phyloP scores from a whole-genome alignment of 2,329 filamentous ascomycete species.

The Paecilomyces sp. region DNA sequence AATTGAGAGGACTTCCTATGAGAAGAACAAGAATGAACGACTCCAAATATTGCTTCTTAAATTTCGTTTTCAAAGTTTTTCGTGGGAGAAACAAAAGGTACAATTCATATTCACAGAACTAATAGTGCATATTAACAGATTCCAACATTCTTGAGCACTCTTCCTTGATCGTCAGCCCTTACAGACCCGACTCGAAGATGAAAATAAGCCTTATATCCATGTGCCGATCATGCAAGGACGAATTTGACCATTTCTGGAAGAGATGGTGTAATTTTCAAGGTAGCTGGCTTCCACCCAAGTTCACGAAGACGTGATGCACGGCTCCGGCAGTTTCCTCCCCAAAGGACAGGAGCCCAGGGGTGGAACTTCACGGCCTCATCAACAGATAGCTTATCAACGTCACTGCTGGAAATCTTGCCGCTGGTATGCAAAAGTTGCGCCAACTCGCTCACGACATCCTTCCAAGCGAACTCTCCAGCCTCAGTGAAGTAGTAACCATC shows the following conservation, averaged over 20 bases:
- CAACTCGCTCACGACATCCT: not conserved
- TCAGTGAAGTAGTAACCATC: not conserved
- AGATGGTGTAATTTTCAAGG: not conserved
- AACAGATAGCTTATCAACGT: not conserved
- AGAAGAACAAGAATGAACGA: too few species aligned
- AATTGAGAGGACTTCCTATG: too few species aligned
- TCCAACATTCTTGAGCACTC: not conserved
- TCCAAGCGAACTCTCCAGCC: not conserved
- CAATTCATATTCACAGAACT: too few species aligned
- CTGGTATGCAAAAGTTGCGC: not conserved
- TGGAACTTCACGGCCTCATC: not conserved
- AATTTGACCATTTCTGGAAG: not conserved
- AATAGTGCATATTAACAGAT: too few species aligned
- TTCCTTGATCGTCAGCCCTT: not conserved
- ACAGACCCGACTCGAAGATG: not conserved
- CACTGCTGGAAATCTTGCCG: not conserved
- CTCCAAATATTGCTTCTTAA: too few species aligned
- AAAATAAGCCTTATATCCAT: not conserved
- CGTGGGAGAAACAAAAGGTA: too few species aligned
- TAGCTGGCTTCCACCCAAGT: slow-evolving; percentile 13
- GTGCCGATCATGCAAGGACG: not conserved
- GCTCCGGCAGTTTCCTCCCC: slow-evolving; percentile 25
- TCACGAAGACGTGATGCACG: slow-evolving; percentile 13
- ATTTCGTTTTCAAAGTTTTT: too few species aligned
- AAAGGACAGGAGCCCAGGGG: not conserved